phyloP scores from a whole-genome alignment of 495 filamentous ascomycete genomes.

The Aspergillus cristatus region DNA sequence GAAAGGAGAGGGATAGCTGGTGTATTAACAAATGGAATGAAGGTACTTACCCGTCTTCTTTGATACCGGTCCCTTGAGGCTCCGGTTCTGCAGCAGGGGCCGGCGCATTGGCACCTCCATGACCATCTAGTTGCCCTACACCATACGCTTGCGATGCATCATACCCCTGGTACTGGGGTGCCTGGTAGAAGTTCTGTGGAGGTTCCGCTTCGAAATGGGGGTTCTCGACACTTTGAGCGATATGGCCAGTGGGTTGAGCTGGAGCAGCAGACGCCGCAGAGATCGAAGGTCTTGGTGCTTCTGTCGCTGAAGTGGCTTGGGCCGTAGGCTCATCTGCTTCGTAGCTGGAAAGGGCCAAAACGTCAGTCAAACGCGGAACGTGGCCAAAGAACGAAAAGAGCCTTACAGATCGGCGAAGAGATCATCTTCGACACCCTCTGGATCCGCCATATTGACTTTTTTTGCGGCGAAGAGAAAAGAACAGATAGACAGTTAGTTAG shows the following conservation, averaged over 20 bases:
- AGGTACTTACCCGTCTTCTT: slow-evolving; percentile 96
- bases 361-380: slow-evolving; percentile 1
- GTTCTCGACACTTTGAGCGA: slow-evolving; percentile 19
- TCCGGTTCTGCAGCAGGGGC: slow-evolving; percentile 23
- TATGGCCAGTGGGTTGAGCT: slow-evolving; percentile 16
- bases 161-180: slow-evolving; percentile 39
- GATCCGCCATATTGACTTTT: slow-evolving; percentile 63
- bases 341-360: slow-evolving; percentile 49
- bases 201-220: slow-evolving; percentile 34
- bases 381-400: slow-evolving; percentile 1
- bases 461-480: too few relatives aligned
- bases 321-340: slow-evolving; percentile 67
- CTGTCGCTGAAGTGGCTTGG: slow-evolving; percentile 26
- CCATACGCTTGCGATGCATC: slow-evolving; percentile 58
- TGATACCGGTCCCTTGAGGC: slow-evolving; percentile 59
- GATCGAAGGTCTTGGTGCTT: slow-evolving; percentile 22
- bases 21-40: slow-evolving; percentile 12
- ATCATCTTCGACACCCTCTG: slow-evolving; percentile 90
- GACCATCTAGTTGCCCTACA: slow-evolving; percentile 28
- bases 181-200: slow-evolving; percentile 21
- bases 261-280: slow-evolving; percentile 11
- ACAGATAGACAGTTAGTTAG: not conserved
- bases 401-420: slow-evolving; percentile 97
- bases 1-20: slow-evolving; percentile 12
- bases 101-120: slow-evolving; percentile 26